Evolutionary conservation across 768 basidiomycete species (phyloP).

Genomic region (Mycena maculata): DNA sequence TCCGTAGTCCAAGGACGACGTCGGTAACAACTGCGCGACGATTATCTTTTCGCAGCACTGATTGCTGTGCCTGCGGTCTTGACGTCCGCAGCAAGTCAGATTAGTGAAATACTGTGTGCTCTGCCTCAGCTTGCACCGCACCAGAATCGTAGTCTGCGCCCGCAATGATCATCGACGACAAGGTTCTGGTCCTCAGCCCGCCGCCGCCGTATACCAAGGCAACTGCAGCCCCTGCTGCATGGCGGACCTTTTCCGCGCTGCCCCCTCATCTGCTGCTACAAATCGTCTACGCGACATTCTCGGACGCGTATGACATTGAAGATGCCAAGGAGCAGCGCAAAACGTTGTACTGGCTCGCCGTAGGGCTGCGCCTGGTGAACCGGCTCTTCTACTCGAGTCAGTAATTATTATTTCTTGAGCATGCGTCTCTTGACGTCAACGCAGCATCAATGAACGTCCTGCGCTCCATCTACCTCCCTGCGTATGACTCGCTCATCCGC

Average conservation of each 20-base stretch:
- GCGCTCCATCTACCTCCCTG: conserved; percentile 77
- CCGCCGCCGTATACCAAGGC: conserved; percentile 32
- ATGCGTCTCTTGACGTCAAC: not conserved
- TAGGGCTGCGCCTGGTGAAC: conserved; percentile 72
- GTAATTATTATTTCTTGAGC: conserved; percentile 22
- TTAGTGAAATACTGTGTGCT: conserved; percentile 15
- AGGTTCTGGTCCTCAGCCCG: conserved; percentile 26
- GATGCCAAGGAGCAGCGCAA: conserved; percentile 68
- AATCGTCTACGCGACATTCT: conserved; percentile 75
- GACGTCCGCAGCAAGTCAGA: conserved; percentile 8
- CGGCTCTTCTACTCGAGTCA: conserved; percentile 73
- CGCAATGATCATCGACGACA: conserved; percentile 36
- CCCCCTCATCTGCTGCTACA: conserved; percentile 78
- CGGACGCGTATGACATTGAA: conserved; percentile 52
- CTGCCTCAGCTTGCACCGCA: conserved; percentile 6
- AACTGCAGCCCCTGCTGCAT: conserved; percentile 6
- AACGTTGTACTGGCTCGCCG: conserved; percentile 78
- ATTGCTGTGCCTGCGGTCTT: no score
- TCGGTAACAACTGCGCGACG: conserved; percentile 4
- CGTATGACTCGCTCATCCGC: conserved; percentile 74
- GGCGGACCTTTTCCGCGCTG: conserved; percentile 48
- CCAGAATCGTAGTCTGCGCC: conserved; percentile 4
- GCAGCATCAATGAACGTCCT: conserved; percentile 85
- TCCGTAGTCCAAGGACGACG: conserved; percentile 14
- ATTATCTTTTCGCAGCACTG: conserved; percentile 14